Evolutionary conservation across 176 grass and related monocot species (phyloP).

Genomic region (Luzula sylvatica): DNA sequence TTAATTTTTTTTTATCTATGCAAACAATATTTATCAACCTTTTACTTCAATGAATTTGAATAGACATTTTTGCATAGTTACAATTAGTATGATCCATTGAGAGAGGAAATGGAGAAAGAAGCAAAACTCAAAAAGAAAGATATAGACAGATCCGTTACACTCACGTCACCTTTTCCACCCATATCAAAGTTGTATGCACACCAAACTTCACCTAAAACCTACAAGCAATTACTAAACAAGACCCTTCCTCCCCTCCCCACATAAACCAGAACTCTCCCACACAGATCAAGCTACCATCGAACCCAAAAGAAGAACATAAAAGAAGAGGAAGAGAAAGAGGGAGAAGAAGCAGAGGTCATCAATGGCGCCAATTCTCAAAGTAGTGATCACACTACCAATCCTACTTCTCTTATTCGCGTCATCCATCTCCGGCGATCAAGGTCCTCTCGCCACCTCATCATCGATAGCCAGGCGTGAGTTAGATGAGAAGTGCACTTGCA

Average conservation of each 20-base stretch:
- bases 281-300: too few species aligned
- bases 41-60: too few species aligned
- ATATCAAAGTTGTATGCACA: slow-evolving; percentile 13
- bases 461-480: slow-evolving; percentile 5
- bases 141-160: slow-evolving; percentile 29
- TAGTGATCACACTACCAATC: background rate
- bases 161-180: slow-evolving; percentile 33
- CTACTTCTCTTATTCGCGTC: background rate
- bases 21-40: too few species aligned
- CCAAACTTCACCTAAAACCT: slow-evolving; percentile 10
- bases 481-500: slow-evolving; percentile 30
- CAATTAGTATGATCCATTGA: background rate
- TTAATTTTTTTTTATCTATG: too few species aligned
- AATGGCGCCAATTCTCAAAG: background rate
- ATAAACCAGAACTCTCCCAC: too few species aligned
- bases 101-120: background rate
- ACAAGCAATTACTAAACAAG: slow-evolving; percentile 15
- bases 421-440: background rate
- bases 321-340: background rate
- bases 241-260: background rate
- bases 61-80: too few species aligned
- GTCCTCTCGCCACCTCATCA: background rate
- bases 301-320: slow-evolving; percentile 3
- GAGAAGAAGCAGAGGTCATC: background rate
- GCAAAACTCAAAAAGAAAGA: background rate